Evolutionary conservation across 129 eudicot genomes (phyloP).

Genomic region (Mikania micrantha): DNA sequence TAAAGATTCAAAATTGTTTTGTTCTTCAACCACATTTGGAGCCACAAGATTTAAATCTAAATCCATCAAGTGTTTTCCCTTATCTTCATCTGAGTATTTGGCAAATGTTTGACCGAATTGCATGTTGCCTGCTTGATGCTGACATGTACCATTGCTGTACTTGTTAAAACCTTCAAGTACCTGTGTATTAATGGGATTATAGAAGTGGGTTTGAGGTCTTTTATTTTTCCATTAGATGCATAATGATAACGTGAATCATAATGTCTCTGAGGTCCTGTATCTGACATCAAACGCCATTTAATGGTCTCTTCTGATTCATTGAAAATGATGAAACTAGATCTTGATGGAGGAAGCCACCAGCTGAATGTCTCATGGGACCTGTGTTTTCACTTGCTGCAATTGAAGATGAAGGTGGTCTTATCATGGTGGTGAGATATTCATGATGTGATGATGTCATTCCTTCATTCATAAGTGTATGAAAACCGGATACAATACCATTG

Average conservation of each 20-base stretch:
- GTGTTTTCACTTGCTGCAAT: constrained; percentile 10
- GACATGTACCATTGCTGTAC: constrained; percentile 9
- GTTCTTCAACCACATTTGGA: constrained; percentile 29
- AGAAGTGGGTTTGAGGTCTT: constrained; percentile 9
- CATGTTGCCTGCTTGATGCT: constrained; percentile 3
- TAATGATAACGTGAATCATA: constrained; percentile 14
- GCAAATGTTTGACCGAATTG: constrained; percentile 24
- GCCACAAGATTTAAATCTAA: constrained; percentile 38
- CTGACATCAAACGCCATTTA: constrained; percentile 19
- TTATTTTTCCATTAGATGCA: constrained; percentile 5
- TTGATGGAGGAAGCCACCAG: constrained; percentile 8
- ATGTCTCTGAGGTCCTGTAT: constrained; percentile 17
- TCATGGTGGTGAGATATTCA: constrained; percentile 23
- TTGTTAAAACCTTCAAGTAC: constrained; percentile 17
- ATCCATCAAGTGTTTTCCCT: constrained; percentile 42
- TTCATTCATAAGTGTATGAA: constrained; percentile 19
- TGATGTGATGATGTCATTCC: constrained; percentile 18
- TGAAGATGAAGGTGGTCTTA: constrained; percentile 13
- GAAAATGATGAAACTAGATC: constrained; percentile 12
- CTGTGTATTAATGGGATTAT: constrained; percentile 13
- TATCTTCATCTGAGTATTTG: constrained; percentile 23
- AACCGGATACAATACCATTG: constrained; percentile 14
- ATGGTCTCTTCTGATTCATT: constrained; percentile 25
- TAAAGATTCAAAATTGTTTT: constrained; percentile 19
- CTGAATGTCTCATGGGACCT: constrained; percentile 27